Evolutionary conservation across 2,329 filamentous ascomycete genomes (phyloP), one percentile per base, ranked within the genome.

Genomic region (Berkeleyomyces basicola): DNA sequence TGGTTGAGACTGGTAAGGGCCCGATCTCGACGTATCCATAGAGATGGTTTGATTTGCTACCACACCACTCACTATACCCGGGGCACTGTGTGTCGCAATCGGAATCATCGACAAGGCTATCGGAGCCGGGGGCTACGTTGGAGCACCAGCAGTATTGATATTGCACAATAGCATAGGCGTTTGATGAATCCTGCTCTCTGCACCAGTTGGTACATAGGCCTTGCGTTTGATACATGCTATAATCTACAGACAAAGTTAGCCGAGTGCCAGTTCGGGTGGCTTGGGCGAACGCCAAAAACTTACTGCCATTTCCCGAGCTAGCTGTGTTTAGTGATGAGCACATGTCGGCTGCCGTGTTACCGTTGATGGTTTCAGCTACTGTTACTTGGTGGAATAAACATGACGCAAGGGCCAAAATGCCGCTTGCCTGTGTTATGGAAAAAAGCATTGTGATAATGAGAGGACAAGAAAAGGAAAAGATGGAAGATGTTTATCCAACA

Each of bases 81-180:
- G 86, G 86, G 67, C 88, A 92, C 14, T 72, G 59, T 0, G 71
- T 71, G 66, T 78, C 72, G 72, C 88, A 92, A 31, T 78, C 68
- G 42, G 66, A 67, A 1, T 72, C 71, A 31, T 74, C 69, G 59
- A 77, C 74, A 62, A 76, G 70, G 40, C 70, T 71, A 23, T 69
- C 70, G 40, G 74, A 66, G 59, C 75, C 75, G 7, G 88, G 88
- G 1, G 78, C 77, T 68, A 84, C 84, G 70, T 90, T 79, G 44
- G 85, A 85, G 71, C 88, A 92, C 86, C 86, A 92, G 70, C 88
- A 92, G 60, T 77, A 72, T 40, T 81, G 75, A 14, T 73, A 77
- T 67, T 88, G 80, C 1, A 90, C 75, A 58, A 92, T 76, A 66
- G 85, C 86, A 66, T 85, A 88, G 46, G 87, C 86, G 66, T 59